These are phyloP conservation scores for Monilinia vaccinii-corymbosi DNA, from an alignment of 2,329 filamentous ascomycete species.

Conservation along the genomic window DNA sequence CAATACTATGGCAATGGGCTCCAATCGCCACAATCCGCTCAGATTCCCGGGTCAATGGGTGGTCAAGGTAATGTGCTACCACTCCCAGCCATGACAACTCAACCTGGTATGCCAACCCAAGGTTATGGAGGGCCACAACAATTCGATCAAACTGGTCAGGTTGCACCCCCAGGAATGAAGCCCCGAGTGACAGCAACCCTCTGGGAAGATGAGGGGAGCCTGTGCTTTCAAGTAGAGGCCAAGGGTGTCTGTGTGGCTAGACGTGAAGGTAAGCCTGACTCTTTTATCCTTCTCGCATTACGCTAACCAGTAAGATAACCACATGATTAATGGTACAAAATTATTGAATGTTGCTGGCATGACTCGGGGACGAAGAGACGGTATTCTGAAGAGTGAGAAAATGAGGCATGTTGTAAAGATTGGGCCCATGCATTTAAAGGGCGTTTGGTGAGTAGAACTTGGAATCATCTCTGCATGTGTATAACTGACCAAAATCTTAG, in stretches of 20 bases:
- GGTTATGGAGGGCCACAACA: conserved; percentile 40
- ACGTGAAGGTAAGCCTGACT: conserved; percentile 69
- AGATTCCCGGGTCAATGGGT: conserved; percentile 62
- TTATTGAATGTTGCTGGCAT: conserved; percentile 94
- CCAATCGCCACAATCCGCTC: conserved; percentile 64
- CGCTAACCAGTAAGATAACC: conserved; percentile 58
- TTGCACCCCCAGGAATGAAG: conserved; percentile 90
- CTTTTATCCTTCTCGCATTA: neutral
- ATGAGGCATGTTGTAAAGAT: conserved; percentile 96
- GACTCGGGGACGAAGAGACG: conserved; percentile 90
- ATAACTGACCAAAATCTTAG: conserved; percentile 37
- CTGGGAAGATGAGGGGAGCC: conserved; percentile 96
- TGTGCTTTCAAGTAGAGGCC: conserved; percentile 97
- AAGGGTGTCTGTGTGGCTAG: conserved; percentile 92
- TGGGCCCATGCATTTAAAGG: conserved; percentile 97
- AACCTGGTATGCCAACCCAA: conserved; percentile 40
- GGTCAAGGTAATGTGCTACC: conserved; percentile 59
- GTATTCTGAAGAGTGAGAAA: conserved; percentile 97
- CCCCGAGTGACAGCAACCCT: conserved; percentile 90
- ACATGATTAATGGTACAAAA: conserved; percentile 99
- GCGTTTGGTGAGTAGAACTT: conserved; percentile 68
- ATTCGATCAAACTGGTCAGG: conserved; percentile 81
- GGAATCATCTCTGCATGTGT: neutral
- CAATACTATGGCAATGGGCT: conserved; percentile 73
- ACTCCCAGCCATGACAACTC: conserved; percentile 44